Base-by-base conservation (phyloP, 257 asterid species). In the Solanum chilense region DNA sequence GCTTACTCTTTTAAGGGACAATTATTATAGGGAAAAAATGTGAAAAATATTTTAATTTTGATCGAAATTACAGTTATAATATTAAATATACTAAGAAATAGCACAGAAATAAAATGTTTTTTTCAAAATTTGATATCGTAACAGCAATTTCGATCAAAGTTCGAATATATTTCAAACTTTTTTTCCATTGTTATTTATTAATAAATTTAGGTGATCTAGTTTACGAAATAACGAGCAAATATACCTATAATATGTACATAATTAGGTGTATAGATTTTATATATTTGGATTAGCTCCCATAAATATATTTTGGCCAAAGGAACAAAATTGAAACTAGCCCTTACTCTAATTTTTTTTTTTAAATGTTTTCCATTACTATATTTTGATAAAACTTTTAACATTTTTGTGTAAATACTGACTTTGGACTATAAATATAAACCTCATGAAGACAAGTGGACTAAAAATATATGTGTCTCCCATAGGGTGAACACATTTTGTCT, bases 401-500 rank as follows among this genome's bases (percentile, higher is more conserved):
- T 66, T 27, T 66, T 68, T 68, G 64, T 9, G 64, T 56, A 18
- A 52, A 52, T 16, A 52, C 62, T 52, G 62, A 52, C 41, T 52
- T 52, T 56, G 11, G 64, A 56, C 64, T 18, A 52, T 52, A 10
- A 23, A 56, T 18, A 56, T 56, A 56, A 56, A 56, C 11, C n/a
- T 56, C 5, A 52, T 52, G 62, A 52, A 52, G 62, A 52, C n/a
- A 56, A 56, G 20, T 52, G n/a, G n/a, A 56, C 64, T 56, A 18
- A 18, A 56, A 6, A 39, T 69, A 41, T 52, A 16, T 52, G 60
- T 83, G 90, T 88, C 91, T 89, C 90, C 90, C 73, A 33, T 84
- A 9, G 16, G 47, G 88, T 75, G 87, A 82, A 86, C 92, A 89
- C 18, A 16, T 41, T 68, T 73, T 52, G 85, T 76, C 60, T 77